Evolutionary conservation across 179 eudicot species (phyloP).

Genomic region (Drosera spatulata): DNA sequence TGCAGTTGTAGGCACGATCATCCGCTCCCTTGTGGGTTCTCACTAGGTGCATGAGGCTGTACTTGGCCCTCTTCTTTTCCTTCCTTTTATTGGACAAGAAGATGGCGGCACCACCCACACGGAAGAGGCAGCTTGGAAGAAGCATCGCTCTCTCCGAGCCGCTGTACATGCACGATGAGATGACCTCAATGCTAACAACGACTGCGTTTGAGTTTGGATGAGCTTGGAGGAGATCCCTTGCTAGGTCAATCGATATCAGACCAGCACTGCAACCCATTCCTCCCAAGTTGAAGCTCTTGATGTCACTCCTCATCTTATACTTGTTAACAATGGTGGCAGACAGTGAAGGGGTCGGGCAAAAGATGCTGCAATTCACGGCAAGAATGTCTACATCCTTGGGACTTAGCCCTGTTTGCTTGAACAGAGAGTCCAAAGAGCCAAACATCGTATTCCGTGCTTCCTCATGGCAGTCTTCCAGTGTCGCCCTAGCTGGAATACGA

Average conservation of each 20-base stretch:
- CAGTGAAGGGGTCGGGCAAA: conserved; percentile 40
- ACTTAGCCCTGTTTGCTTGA: conserved; percentile 14
- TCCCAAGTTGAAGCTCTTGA: conserved; percentile 17
- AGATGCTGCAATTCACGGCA: conserved; percentile 37
- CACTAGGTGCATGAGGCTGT: conserved; percentile 24
- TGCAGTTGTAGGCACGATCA: conserved; percentile 25
- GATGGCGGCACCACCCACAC: conserved; percentile 29
- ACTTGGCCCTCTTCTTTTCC: conserved; percentile 16
- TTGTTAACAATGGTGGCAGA: conserved; percentile 38
- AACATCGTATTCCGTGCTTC: conserved; percentile 39
- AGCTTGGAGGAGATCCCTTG: conserved; percentile 16
- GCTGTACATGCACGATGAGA: conserved; percentile 17
- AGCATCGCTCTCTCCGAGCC: conserved; percentile 27
- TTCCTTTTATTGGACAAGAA: conserved; percentile 16
- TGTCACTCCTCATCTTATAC: conserved; percentile 20
- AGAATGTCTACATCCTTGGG: conserved; percentile 37
- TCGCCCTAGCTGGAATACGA: conserved; percentile 29
- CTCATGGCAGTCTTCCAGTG: conserved; percentile 18
- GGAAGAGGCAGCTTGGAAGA: conserved; percentile 21
- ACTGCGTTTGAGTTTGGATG: conserved; percentile 16
- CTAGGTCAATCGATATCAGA: conserved; percentile 20
- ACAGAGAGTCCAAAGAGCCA: conserved; percentile 22
- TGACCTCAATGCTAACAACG: conserved; percentile 21
- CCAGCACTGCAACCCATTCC: conserved; percentile 42
- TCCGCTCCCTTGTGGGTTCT: conserved; percentile 34